A percentile compares a stretch with the other conserved stretches of the same genome.
These are phyloP conservation scores for Populus hybrid DNA, from an alignment of 441 rosid species.

Conservation along the genomic window DNA sequence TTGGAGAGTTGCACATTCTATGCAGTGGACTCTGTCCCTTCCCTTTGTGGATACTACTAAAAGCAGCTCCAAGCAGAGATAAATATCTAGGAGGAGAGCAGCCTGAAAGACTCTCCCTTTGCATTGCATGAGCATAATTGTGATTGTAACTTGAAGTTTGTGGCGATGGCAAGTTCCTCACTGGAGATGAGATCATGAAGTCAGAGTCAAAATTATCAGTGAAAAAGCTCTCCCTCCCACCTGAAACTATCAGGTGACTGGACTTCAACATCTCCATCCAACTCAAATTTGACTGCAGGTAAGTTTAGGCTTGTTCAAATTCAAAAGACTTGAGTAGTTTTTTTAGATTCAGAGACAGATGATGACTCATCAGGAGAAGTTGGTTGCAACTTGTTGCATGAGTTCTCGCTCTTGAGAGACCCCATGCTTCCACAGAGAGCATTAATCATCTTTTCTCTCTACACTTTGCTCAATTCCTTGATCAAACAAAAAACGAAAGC, in stretches of 20 bases:
- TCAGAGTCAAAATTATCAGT: constrained; percentile 52
- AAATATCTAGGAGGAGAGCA: constrained; percentile 49
- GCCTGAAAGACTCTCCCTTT: constrained; percentile 38
- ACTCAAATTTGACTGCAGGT: constrained; percentile 39
- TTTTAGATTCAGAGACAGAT: constrained; percentile 32
- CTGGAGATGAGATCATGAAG: constrained; percentile 62
- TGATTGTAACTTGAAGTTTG: constrained; percentile 25
- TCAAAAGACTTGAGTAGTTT: constrained; percentile 24
- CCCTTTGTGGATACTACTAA: constrained; percentile 25
- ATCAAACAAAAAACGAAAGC: not conserved
- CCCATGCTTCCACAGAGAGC: constrained; percentile 41
- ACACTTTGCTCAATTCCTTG: not conserved
- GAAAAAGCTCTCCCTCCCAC: constrained; percentile 62
- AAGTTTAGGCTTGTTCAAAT: constrained; percentile 42
- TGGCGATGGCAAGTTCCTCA: constrained; percentile 38
- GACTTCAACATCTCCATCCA: constrained; percentile 48
- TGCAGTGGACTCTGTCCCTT: constrained; percentile 60
- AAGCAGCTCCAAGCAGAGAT: constrained; percentile 34
- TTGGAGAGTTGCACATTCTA: constrained; percentile 45
- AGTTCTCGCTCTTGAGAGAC: constrained; percentile 35
- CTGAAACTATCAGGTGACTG: constrained; percentile 51
- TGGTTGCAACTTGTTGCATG: constrained; percentile 19
- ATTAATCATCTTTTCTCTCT: constrained; percentile 26
- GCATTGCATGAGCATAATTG: constrained; percentile 28
- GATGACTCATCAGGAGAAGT: constrained; percentile 32